Conservation (phyloP, 2,329 filamentous ascomycete species). For the Claviceps cyperi region DNA sequence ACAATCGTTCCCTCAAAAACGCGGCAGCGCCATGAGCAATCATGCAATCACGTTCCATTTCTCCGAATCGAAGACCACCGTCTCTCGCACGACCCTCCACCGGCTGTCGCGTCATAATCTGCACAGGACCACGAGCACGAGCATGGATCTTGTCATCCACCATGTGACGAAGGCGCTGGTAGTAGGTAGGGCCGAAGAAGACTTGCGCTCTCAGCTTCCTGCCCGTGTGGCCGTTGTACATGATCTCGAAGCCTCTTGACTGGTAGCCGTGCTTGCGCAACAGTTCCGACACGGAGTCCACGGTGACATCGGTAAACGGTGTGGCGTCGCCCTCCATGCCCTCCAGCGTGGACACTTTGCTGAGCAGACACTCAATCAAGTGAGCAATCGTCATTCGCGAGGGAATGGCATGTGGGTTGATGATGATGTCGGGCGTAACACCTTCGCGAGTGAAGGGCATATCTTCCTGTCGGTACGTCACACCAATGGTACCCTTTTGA, state of each 20-base stretch:
- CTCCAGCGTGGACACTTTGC: conserved; percentile 85
- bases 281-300: conserved; percentile 79
- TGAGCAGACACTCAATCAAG: conserved; percentile 96
- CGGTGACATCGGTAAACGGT: conserved; percentile 93
- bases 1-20: conserved; percentile 93
- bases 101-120: conserved; percentile 93
- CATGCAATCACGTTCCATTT: conserved; percentile 99
- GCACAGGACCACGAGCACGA: conserved; percentile 88
- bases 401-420: conserved; percentile 98
- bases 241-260: conserved; percentile 90
- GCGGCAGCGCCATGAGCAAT: conserved; percentile 97
- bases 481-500: conserved; percentile 97
- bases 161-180: conserved; percentile 97
- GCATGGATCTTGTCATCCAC: conserved; percentile 99
- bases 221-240: conserved; percentile 98
- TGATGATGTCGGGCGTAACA: conserved; percentile 87
- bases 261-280: conserved; percentile 87
- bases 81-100: conserved; percentile 97
- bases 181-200: conserved; percentile 96
- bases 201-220: conserved; percentile 86
- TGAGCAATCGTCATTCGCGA: conserved; percentile 99
- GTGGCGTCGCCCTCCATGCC: conserved; percentile 96
- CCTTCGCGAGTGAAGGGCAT: conserved; percentile 96
- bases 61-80: conserved; percentile 96
- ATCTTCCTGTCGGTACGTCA: conserved; percentile 93